These are phyloP conservation scores for Gryganskiella cystojenkinii DNA, from an alignment of 192 early-diverging fungal species.

Conservation along the genomic window DNA sequence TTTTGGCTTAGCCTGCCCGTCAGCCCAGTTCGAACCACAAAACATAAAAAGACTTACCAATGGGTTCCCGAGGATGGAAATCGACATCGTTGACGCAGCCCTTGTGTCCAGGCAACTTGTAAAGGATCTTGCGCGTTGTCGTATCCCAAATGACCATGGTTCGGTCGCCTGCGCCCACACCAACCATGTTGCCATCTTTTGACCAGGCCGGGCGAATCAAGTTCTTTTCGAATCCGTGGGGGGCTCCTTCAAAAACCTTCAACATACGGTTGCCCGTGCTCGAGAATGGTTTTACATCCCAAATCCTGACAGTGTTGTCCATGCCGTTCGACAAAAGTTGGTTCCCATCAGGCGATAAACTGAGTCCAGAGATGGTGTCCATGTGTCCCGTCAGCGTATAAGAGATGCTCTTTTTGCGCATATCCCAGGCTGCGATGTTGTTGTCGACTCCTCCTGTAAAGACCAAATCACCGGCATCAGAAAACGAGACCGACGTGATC, in stretches of 20 bases:
- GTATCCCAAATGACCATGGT: slow-evolving; percentile 93
- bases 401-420: slow-evolving; percentile 74
- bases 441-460: slow-evolving; percentile 94
- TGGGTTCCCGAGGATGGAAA: slow-evolving; percentile 90
- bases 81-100: slow-evolving; percentile 94
- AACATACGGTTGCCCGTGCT: slow-evolving; percentile 77
- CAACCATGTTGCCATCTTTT: slow-evolving; percentile 85
- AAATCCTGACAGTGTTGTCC: slow-evolving; percentile 95
- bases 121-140: slow-evolving; percentile 79
- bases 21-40: not conserved
- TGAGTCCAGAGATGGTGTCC: slow-evolving; percentile 90
- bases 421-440: slow-evolving; percentile 89
- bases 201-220: slow-evolving; percentile 92
- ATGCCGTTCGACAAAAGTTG: slow-evolving; percentile 87
- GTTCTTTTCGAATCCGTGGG: slow-evolving; percentile 96
- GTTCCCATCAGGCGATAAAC: slow-evolving; percentile 86
- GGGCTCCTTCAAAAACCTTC: slow-evolving; percentile 87
- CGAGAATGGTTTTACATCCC: slow-evolving; percentile 93
- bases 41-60: slow-evolving; percentile 55
- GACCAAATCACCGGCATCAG: slow-evolving; percentile 79
- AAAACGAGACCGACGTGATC: slow-evolving; percentile 82
- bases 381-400: slow-evolving; percentile 85
- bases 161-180: slow-evolving; percentile 87
- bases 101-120: slow-evolving; percentile 96
- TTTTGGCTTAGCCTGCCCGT: not conserved